Percentiles rank a stretch among this genome's conserved stretches.
phyloP scores from a whole-genome alignment of 2,329 filamentous ascomycete genomes.

The Coccinonectria pachysandricola region DNA sequence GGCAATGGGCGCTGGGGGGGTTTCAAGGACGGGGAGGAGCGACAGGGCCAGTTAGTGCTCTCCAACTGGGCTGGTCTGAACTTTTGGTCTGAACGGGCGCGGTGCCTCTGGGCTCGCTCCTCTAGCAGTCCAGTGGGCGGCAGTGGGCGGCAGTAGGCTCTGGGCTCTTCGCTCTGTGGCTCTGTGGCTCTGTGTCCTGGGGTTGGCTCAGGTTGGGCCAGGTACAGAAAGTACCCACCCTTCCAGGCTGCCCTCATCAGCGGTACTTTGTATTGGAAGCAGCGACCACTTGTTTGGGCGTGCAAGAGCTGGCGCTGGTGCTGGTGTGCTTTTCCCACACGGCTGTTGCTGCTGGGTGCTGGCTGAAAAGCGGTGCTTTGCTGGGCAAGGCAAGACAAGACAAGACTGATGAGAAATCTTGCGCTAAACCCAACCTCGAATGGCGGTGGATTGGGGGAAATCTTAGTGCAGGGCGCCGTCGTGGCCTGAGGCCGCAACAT shows the following conservation, averaged over 20 bases:
- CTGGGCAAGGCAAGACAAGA: conserved; percentile 12
- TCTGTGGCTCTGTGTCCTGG: too few relatives aligned
- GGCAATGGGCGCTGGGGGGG: conserved; percentile 22
- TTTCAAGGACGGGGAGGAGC: conserved; percentile 27
- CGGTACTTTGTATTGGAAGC: conserved; percentile 4
- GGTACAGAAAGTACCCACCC: conserved; percentile 15
- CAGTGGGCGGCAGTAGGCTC: too few relatives aligned
- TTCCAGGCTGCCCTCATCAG: conserved; percentile 6
- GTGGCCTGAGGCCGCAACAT: conserved; percentile 17
- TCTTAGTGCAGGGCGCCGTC: conserved; percentile 21
- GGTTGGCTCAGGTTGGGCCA: conserved; percentile 13
- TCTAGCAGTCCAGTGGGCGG: too few relatives aligned
- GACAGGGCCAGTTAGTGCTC: conserved; percentile 24
- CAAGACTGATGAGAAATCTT: conserved; percentile 15
- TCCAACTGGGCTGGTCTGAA: too few relatives aligned
- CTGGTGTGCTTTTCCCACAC: conserved; percentile 10
- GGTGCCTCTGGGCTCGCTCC: too few relatives aligned
- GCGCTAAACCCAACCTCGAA: conserved; percentile 26
- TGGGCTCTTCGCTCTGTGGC: too few relatives aligned
- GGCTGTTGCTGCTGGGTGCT: conserved; percentile 6
- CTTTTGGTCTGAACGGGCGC: too few relatives aligned
- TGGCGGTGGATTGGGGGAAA: conserved; percentile 25
- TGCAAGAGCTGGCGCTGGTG: conserved; percentile 1
- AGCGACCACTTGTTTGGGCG: conserved; percentile 10
- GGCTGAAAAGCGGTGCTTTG: conserved; percentile 7